Conservation (phyloP, 371 early-diverging fungal species). For the Dichotomocladium elegans region DNA sequence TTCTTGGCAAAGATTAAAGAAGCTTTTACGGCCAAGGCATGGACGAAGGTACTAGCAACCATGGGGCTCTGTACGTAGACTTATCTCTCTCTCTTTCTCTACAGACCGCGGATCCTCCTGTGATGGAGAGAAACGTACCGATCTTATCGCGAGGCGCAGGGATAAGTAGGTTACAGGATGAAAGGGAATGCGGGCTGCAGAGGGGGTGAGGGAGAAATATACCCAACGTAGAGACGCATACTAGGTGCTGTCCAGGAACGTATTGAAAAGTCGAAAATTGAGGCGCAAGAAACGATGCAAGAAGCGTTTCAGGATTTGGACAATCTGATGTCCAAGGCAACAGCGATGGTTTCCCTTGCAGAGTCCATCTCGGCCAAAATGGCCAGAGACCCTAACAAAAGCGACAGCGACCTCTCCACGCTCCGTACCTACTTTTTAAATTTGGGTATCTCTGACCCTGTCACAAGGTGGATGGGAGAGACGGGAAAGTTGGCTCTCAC, state of each 20-base stretch:
- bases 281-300: slow-evolving; percentile 63
- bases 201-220: not conserved
- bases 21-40: slow-evolving; percentile 55
- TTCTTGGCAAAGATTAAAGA: slow-evolving; percentile 60
- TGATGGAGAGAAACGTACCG: slow-evolving; percentile 3
- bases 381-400: slow-evolving; percentile 44
- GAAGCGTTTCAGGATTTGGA: slow-evolving; percentile 87
- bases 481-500: too few relatives aligned
- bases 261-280: slow-evolving; percentile 59
- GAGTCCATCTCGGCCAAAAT: slow-evolving; percentile 71
- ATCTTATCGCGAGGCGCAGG: slow-evolving; percentile 28
- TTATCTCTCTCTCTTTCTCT: too few relatives aligned
- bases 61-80: too few relatives aligned
- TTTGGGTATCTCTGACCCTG: slow-evolving; percentile 84
- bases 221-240: not conserved
- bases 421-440: slow-evolving; percentile 74
- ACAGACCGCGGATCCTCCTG: slow-evolving; percentile 6
- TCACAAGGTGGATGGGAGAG: slow-evolving; percentile 64
- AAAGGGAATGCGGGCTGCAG: not conserved
- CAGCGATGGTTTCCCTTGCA: slow-evolving; percentile 82
- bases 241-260: slow-evolving; percentile 73
- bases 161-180: slow-evolving; percentile 28
- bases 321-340: slow-evolving; percentile 79
- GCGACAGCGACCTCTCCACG: slow-evolving; percentile 43
- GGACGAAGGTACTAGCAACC: too few relatives aligned